These are phyloP conservation scores for Teunomyces atbi DNA, from an alignment of 805 yeast genomes.

Conservation along the genomic window DNA sequence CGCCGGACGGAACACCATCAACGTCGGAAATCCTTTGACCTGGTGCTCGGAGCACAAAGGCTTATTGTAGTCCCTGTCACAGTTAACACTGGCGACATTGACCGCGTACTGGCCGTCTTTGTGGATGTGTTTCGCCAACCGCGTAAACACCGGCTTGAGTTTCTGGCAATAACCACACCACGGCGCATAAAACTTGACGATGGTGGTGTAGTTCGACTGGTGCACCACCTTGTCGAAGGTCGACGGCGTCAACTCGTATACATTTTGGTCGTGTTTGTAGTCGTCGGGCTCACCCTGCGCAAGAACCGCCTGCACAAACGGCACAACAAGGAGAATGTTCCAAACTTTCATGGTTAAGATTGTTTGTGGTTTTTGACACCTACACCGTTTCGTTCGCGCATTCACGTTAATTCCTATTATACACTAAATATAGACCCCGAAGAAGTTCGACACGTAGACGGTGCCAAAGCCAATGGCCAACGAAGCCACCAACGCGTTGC, in stretches of 20 bases:
- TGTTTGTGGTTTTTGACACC: neutral
- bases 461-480: constrained; percentile 37
- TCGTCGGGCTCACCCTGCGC: constrained; percentile 24
- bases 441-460: constrained; percentile 38
- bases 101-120: constrained; percentile 47
- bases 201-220: constrained; percentile 69
- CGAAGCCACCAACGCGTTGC: constrained; percentile 35
- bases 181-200: constrained; percentile 92
- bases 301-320: constrained; percentile 6
- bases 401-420: neutral
- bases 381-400: neutral
- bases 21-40: constrained; percentile 80
- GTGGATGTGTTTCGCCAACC: constrained; percentile 59
- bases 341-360: constrained; percentile 3
- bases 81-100: constrained; percentile 80
- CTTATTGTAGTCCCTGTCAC: constrained; percentile 70
- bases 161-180: constrained; percentile 96
- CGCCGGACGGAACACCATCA: constrained; percentile 81
- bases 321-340: constrained; percentile 3
- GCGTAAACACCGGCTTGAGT: constrained; percentile 60
- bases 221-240: constrained; percentile 68
- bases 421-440: constrained; percentile 41
- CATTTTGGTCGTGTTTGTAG: constrained; percentile 42
- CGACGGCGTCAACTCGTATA: constrained; percentile 54
- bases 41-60: constrained; percentile 63